Evolutionary conservation across 129 eudicot genomes (phyloP), one percentile per base, ranked within the genome.

Genomic region (Glebionis coronaria): DNA sequence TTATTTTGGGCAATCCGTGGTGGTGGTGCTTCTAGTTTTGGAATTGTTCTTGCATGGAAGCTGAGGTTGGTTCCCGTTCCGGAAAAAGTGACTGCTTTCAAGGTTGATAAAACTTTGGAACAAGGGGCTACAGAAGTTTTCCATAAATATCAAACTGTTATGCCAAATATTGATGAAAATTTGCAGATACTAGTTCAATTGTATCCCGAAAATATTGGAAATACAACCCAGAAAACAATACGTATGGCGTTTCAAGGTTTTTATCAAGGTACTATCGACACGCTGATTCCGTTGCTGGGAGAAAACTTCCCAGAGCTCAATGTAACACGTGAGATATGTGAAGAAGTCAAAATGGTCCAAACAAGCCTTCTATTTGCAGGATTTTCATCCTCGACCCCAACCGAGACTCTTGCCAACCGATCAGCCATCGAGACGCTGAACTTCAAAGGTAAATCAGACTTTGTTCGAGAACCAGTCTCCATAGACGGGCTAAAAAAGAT

Each of bases 371-470:
- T n/a, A n/a, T 61, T 71, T 5, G 55, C 9, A 25, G 25, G 44
- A 14, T 65, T 4, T 14, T 3, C 58, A 5, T 5, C 9, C 45
- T 9, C n/a, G 16, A 25, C 51, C 35, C 3, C 55, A 7, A 38
- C 42, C 2, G 76, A 79, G 28, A 46, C 44, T 28, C 75, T 78
- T 44, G 14, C 73, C 4, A 56, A 56, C 38, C 23, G 77, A 53
- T 38, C 62, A 57, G 16, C 14, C 65, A 23, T 9, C 16, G 1
- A 3, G 9, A 65, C 0, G n/a, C 18, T 23, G 0, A 12, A 44
- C 23, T 3, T 55, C 42, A 82, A 82, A 27, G 71, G 21, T 3
- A 82, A 75, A 49, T 62, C 78, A 10, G 85, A 84, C 45, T 84
- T 18, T 21, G 19, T 65, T 0, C 70, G 70, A 1, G 28, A 25